phyloP scores from a whole-genome alignment of 805 yeast genomes.

The Spathaspora passalidarum region DNA sequence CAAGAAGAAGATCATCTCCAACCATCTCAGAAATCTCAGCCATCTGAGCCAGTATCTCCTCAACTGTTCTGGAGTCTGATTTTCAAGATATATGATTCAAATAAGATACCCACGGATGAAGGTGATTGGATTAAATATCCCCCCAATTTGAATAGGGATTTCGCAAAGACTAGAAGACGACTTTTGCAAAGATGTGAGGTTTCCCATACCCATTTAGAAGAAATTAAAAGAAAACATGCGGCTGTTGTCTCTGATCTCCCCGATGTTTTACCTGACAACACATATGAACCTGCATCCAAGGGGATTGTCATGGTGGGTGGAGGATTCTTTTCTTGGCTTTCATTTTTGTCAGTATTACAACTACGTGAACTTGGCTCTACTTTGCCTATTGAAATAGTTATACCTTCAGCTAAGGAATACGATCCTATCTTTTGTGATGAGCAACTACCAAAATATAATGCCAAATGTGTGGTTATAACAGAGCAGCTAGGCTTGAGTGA shows the following conservation, averaged over 20 bases:
- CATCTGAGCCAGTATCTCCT: background rate
- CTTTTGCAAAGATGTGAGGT: conserved; percentile 1
- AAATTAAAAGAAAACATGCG: conserved; percentile 7
- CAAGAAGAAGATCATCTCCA: too few species aligned
- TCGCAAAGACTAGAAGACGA: background rate
- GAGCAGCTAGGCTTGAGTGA: conserved; percentile 14
- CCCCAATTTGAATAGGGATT: background rate
- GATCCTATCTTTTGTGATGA: conserved; percentile 40
- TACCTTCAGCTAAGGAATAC: conserved; percentile 42
- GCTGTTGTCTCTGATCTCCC: conserved; percentile 7
- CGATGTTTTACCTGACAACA: conserved; percentile 31
- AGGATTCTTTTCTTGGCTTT: conserved; percentile 47
- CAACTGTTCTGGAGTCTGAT: background rate
- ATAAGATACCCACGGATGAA: background rate
- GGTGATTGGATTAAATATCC: background rate
- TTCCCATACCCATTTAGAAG: conserved; percentile 14
- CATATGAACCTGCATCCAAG: conserved; percentile 21
- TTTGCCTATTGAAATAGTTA: conserved; percentile 49
- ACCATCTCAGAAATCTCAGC: too few species aligned
- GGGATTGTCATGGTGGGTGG: conserved; percentile 55
- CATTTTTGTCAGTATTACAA: conserved; percentile 46
- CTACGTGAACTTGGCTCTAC: conserved; percentile 40
- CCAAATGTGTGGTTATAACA: conserved; percentile 45
- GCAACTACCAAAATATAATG: conserved; percentile 41
- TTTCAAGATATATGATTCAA: background rate